Percentiles rank a stretch among this genome's conserved stretches.
Conservation (phyloP, 768 basidiomycete species). For the Tricholoma flavovirens region DNA sequence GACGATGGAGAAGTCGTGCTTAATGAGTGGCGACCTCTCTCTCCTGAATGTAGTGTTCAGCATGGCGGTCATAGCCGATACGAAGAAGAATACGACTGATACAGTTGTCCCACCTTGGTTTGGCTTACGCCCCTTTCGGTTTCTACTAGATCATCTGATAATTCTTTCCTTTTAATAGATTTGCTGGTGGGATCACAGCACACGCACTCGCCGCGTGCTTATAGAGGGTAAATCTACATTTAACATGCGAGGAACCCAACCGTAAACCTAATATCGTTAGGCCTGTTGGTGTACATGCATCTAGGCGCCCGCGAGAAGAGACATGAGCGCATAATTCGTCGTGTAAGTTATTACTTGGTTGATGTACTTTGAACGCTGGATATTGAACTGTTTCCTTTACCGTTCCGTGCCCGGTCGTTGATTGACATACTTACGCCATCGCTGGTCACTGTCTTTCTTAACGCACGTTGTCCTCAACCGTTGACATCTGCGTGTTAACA, state of each 20-base stretch:
- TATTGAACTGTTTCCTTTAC: not conserved
- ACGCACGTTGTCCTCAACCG: not conserved
- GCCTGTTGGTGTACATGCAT: not conserved
- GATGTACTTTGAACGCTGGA: not conserved
- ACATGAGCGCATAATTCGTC: not conserved
- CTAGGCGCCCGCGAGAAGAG: not conserved
- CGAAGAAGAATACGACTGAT: constrained; percentile 36
- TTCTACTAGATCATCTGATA: not conserved
- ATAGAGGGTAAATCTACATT: not conserved
- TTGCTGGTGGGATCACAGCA: not conserved
- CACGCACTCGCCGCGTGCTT: not conserved
- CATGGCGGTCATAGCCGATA: constrained; percentile 17
- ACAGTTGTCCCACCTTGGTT: not conserved
- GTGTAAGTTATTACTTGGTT: constrained; percentile 1
- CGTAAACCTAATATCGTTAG: not conserved
- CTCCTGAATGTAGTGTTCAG: constrained; percentile 10
- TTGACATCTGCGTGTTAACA: too few relatives aligned
- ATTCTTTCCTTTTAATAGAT: not conserved
- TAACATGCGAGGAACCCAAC: not conserved
- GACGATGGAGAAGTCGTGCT: constrained; percentile 12
- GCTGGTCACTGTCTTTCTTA: not conserved
- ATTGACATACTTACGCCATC: not conserved
- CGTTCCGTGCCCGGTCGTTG: not conserved
- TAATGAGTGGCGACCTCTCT: constrained; percentile 19
- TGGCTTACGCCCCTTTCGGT: not conserved